phyloP scores from a whole-genome alignment of 306 rosid genomes.

The Rubus parviflorus region DNA sequence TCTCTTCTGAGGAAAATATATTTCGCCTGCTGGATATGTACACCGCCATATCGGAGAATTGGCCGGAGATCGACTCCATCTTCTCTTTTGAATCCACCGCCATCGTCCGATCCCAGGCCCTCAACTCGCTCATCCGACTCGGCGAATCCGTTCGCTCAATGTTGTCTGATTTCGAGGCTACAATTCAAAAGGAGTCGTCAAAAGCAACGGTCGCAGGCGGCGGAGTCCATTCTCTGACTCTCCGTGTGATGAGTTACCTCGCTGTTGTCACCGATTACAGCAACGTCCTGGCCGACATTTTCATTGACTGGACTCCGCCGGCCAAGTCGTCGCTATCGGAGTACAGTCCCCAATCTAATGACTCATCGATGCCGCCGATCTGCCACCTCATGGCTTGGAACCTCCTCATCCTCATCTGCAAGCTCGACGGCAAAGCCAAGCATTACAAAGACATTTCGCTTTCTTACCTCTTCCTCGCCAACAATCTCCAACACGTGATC shows the following conservation, averaged over 20 bases:
- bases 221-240: slow-evolving; percentile 52
- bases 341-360: slow-evolving; percentile 32
- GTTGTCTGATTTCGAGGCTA: slow-evolving; percentile 50
- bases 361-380: slow-evolving; percentile 21
- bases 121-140: slow-evolving; percentile 38
- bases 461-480: slow-evolving; percentile 59
- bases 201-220: slow-evolving; percentile 31
- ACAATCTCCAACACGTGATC: slow-evolving; percentile 56
- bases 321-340: slow-evolving; percentile 35
- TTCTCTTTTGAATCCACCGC: slow-evolving; percentile 52
- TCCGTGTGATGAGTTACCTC: slow-evolving; percentile 45
- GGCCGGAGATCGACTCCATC: slow-evolving; percentile 65
- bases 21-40: slow-evolving; percentile 70
- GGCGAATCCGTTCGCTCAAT: slow-evolving; percentile 36
- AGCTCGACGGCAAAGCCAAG: slow-evolving; percentile 62
- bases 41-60: slow-evolving; percentile 31
- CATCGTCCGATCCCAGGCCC: slow-evolving; percentile 39
- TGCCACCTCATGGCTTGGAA: slow-evolving; percentile 47
- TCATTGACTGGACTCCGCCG: slow-evolving; percentile 36
- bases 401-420: slow-evolving; percentile 60
- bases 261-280: slow-evolving; percentile 55
- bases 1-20: slow-evolving; percentile 43
- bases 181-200: slow-evolving; percentile 51
- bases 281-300: slow-evolving; percentile 53
- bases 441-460: slow-evolving; percentile 52